Base-by-base conservation (phyloP, 1,284 basidiomycete species). In the Stygiomarasmius scandens region DNA sequence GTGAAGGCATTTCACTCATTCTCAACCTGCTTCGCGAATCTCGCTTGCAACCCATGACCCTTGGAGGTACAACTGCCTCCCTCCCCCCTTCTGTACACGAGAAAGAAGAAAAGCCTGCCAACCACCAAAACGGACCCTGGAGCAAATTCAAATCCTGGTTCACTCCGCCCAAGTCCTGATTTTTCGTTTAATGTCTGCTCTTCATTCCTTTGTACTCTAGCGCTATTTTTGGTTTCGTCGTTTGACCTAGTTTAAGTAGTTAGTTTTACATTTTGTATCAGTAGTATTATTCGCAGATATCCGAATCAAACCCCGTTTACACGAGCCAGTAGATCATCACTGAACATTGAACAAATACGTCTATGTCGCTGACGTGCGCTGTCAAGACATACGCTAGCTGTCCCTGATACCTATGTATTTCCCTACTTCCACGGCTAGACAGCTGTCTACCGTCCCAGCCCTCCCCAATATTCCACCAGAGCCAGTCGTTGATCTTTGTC, bases 1-100 rank as follows among this genome's bases (percentile, higher is more conserved):
- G 91, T 44, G 89, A 92, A 69, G 91, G 91, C 12, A 84, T 93
- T 51, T 85, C 86, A 44, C 77, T 90, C 41, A 87, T 93, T 56
- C 78, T 93, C 54, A 80, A 81, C 65, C 78, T 90, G 58, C 75
- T 93, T 44, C 87, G 90, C 51, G 88, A 92, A 72, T 87, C 89
- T 50, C 84, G 88, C 62, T 73, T 85, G 61, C 84, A 90, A 66
- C 79, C 87, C 60, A 84, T 89, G 86, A 76, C 84, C 14, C 73
- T 90, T 54, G 79, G 79, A 38, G 69, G 61, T 34, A 60, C 63
- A 43, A n/a, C 54, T 48, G 16, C 59, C 9, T n/a, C 49, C 9
- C 43, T 55, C 32, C 36, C 49, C n/a, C 1, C 52, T 14, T 46
- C 32, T 47, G 47, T 49, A 19, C 47, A 23, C 20, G 45, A 43